Evolutionary conservation across 2,329 filamentous ascomycete genomes (phyloP), one percentile per base, ranked within the genome.

Genomic region (Fusarium kyushuense): DNA sequence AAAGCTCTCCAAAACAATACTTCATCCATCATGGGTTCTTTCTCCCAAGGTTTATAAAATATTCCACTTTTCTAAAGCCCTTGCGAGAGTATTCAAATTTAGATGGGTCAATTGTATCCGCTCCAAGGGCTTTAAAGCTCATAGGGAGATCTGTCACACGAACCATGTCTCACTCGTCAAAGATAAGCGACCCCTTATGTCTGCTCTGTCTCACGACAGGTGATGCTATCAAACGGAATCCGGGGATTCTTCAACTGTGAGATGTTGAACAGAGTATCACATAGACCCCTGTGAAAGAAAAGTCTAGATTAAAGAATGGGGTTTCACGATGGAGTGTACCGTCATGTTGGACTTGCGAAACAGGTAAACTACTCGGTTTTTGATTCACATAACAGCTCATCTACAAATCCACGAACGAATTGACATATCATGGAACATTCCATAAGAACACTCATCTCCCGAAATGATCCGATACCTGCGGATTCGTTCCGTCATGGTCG

Each of bases 381-480:
- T 42, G 2, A 32, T 17, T 7, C 40, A 23, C 14, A 35, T 40
- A 21, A n/a, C 42, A 48, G 12, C 30, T 36, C 13, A 35, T 36
- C 10, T 5, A 5, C 2, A 11, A 17, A 35, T 38, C 42, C 47
- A 58, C 29, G 54, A 65, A 27, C 32, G 17, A 14, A 5, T 9
- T 27, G 17, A 23, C 29, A 6, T 29, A 14, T 51, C 53, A 42
- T 66, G 51, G 54, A 43, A 11, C 14, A 21, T 40, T 27, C n/a
- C 5, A 17, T 45, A 36, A 30, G 57, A 30, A 29, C 49, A 42
- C 21, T 14, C 53, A 32, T 63, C 13, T 29, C 38, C 54, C 67
- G 67, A 70, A 36, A 65, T 48, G 60, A 57, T 35, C 67, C 67
- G 64, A 46, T 23, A 23, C 13, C 27, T 46, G 30, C 29, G 23